Base-by-base conservation (phyloP, 768 basidiomycete genomes). In the Hemileccinum rubropunctum region DNA sequence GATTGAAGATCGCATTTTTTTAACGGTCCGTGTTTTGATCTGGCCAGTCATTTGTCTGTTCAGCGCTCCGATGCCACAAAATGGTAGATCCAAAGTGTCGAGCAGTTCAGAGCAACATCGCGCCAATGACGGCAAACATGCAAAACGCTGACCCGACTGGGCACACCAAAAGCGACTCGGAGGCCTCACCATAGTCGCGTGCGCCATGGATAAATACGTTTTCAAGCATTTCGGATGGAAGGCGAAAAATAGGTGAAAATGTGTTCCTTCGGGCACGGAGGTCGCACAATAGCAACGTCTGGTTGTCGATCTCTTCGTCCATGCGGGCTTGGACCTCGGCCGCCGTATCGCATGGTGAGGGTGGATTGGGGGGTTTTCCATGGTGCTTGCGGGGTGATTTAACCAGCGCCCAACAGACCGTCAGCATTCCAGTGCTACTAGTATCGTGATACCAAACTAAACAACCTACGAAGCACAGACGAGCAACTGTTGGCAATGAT, bases 51-150 rank as follows among this genome's bases (percentile, higher is more conserved):
- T 52, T 71, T 73, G 30, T 70, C 60, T 9, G 67, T 67, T 70
- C 73, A 74, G 40, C 51, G 57, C 0, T 65, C 63, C 6, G 63
- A 64, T 3, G 45, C 54, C 23, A 72, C 63, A 9, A 66, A 52
- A 15, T 69, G 60, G 28, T 56, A 57, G 13, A 44, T 63, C 76
- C 78, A 80, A 27, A 79, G 63, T 14, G 42, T 52, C 2, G 75
- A 67, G 45, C 65, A 71, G 30, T 59, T 63, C 4, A 78, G 52
- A 10, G 76, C 74, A 2, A 76, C 68, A 0, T 65, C 42, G 17
- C 77, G 72, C 75, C 75, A 78, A 45, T 70, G 67, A 58, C 54
- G 27, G n/a, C n/a, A n/a, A n/a, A n/a, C n/a, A n/a, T n/a, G n/a
- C n/a, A n/a, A n/a, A n/a, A n/a, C n/a, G n/a, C 27, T 37, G 36